A percentile compares a stretch with the other conserved stretches of the same genome.
phyloP scores from a whole-genome alignment of 768 basidiomycete genomes.

The Rhizopogon roseolus region DNA sequence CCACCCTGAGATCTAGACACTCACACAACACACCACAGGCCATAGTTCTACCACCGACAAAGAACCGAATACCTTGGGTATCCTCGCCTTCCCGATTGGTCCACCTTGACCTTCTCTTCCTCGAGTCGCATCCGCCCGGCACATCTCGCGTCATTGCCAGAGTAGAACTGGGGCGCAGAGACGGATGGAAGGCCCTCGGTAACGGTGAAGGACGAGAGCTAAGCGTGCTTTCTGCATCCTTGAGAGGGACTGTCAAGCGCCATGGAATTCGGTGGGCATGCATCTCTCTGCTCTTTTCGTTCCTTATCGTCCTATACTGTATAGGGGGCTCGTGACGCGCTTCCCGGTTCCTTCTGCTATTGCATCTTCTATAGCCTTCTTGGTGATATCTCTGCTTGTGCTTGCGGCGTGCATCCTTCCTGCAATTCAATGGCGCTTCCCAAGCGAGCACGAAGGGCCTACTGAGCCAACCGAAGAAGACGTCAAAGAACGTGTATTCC shows the following conservation, averaged over 20 bases:
- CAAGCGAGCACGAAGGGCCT: slow-evolving; percentile 12
- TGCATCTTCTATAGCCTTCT: slow-evolving; percentile 40
- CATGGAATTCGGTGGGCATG: slow-evolving; percentile 62
- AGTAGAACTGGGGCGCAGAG: slow-evolving; percentile 70
- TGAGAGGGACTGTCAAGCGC: slow-evolving; percentile 60
- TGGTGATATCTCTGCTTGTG: slow-evolving; percentile 40
- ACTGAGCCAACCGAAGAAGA: slow-evolving; percentile 2
- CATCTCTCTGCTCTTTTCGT: not conserved
- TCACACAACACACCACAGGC: slow-evolving; percentile 38
- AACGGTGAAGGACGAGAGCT: slow-evolving; percentile 70
- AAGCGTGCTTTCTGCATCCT: slow-evolving; percentile 54
- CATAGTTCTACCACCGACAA: slow-evolving; percentile 44
- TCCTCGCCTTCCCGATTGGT: slow-evolving; percentile 37
- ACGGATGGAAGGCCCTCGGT: slow-evolving; percentile 69
- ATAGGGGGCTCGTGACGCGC: slow-evolving; percentile 64
- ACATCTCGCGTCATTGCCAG: slow-evolving; percentile 47
- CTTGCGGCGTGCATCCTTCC: slow-evolving; percentile 52
- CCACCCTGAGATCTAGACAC: not conserved
- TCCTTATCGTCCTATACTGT: slow-evolving; percentile 1
- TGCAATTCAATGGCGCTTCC: slow-evolving; percentile 25
- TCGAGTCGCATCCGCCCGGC: slow-evolving; percentile 48
- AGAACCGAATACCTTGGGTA: slow-evolving; percentile 27
- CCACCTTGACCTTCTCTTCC: slow-evolving; percentile 49
- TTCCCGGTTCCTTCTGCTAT: slow-evolving; percentile 59
- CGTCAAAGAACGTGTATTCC: slow-evolving; percentile 12